These are phyloP conservation scores for Pichia kluyveri DNA, from an alignment of 805 yeast genomes.

Conservation along the genomic window DNA sequence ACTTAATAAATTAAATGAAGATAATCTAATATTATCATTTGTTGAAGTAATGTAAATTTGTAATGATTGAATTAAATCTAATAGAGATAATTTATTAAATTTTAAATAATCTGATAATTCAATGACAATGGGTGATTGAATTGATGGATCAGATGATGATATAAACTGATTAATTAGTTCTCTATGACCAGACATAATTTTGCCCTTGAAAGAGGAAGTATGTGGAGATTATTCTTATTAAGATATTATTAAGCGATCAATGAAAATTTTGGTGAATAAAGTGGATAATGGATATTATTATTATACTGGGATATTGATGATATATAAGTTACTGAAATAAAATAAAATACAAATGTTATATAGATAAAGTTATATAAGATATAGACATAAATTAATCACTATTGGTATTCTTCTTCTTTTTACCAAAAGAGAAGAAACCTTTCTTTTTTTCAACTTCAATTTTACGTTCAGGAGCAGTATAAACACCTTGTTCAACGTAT, in stretches of 20 bases:
- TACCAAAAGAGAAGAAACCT: slow-evolving; percentile 70
- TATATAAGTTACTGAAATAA: too few species aligned
- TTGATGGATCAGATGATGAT: not conserved
- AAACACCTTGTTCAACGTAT: slow-evolving; percentile 24
- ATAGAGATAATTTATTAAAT: slow-evolving; percentile 4
- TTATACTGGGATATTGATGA: too few species aligned
- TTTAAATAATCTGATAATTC: slow-evolving; percentile 4
- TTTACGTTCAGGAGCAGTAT: slow-evolving; percentile 41
- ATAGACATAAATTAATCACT: too few species aligned
- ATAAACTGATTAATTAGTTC: slow-evolving; percentile 5
- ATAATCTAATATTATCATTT: slow-evolving; percentile 30
- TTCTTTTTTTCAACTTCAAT: slow-evolving; percentile 56
- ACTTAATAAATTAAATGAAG: slow-evolving; percentile 34
- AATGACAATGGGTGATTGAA: not conserved
- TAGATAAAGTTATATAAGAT: too few species aligned
- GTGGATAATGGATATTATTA: too few species aligned
- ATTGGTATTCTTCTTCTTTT: slow-evolving; percentile 10
- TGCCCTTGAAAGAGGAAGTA: not conserved
- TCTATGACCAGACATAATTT: slow-evolving; percentile 4
- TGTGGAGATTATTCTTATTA: too few species aligned
- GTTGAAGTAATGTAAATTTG: slow-evolving; percentile 39
- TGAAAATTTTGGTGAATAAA: too few species aligned
- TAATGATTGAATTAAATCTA: slow-evolving; percentile 9
- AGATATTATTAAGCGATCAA: too few species aligned
- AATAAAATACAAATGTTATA: too few species aligned